These are phyloP conservation scores for Daldinia sp. DNA, from an alignment of 2,329 filamentous ascomycete species.

Conservation along the genomic window DNA sequence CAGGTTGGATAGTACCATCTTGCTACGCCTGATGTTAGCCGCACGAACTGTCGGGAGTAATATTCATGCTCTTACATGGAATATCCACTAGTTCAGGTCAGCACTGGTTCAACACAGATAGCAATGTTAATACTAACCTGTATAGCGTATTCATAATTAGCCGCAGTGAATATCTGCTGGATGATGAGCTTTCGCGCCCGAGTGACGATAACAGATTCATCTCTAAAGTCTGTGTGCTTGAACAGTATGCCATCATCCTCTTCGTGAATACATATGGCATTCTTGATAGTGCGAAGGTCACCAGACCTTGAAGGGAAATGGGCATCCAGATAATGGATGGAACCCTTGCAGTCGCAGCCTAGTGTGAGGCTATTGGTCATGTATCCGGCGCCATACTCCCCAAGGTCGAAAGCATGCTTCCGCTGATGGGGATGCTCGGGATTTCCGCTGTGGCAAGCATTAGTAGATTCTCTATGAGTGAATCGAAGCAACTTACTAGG, in stretches of 20 bases:
- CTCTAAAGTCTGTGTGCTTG: constrained; percentile 94
- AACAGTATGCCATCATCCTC: constrained; percentile 92
- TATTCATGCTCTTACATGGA: constrained; percentile 61
- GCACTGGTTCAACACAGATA: background rate
- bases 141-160: constrained; percentile 88
- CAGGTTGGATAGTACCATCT: constrained; percentile 89
- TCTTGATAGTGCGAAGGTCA: constrained; percentile 82
- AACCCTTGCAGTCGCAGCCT: constrained; percentile 87
- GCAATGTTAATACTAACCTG: constrained; percentile 44
- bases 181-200: constrained; percentile 86
- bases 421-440: constrained; percentile 81
- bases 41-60: background rate
- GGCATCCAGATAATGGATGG: constrained; percentile 91
- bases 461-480: constrained; percentile 20
- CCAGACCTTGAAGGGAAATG: constrained; percentile 82
- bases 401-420: constrained; percentile 83
- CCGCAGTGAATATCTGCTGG: constrained; percentile 92
- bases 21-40: constrained; percentile 56
- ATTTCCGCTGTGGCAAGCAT: constrained; percentile 60
- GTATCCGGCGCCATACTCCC: constrained; percentile 83
- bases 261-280: constrained; percentile 94
- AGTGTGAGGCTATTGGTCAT: constrained; percentile 82
- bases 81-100: constrained; percentile 79
- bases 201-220: constrained; percentile 86
- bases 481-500: constrained; percentile 62